phyloP scores from a whole-genome alignment of 192 early-diverging fungal genomes.

The Endogone sp. region DNA sequence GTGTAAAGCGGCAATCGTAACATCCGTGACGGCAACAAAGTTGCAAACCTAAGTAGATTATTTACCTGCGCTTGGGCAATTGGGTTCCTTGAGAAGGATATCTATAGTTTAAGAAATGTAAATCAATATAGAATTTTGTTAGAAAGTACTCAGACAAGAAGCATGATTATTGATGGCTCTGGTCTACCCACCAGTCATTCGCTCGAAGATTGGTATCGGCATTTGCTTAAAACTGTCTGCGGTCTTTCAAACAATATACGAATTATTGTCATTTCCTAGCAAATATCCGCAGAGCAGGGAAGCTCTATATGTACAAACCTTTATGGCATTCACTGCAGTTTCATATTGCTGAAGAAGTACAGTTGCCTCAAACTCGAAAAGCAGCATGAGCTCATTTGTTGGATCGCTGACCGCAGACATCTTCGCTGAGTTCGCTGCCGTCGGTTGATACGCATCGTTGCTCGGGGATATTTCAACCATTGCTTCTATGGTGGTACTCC shows the following conservation, averaged over 20 bases:
- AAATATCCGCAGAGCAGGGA: too few relatives aligned
- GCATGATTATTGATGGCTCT: background rate
- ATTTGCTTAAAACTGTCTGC: background rate
- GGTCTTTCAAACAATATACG: background rate
- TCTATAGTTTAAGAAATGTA: background rate
- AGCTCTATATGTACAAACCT: background rate
- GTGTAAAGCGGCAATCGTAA: too few relatives aligned
- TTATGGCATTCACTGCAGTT: background rate
- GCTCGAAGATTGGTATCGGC: background rate
- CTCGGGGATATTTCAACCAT: too few relatives aligned
- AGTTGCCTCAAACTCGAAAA: conserved; percentile 26
- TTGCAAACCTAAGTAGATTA: too few relatives aligned
- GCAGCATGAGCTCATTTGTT: background rate
- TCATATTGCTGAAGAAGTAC: conserved; percentile 3
- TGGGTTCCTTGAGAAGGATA: background rate
- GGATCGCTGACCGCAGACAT: background rate
- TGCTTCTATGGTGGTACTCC: too few relatives aligned
- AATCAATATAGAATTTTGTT: background rate
- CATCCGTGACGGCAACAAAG: too few relatives aligned
- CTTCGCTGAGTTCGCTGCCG: background rate
- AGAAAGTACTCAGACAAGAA: background rate
- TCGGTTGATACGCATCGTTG: too few relatives aligned
- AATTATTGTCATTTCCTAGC: too few relatives aligned
- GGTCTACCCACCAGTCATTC: conserved; percentile 4
- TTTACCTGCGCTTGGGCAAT: background rate